phyloP scores from a whole-genome alignment of 768 basidiomycete species.

The Mycena pura region DNA sequence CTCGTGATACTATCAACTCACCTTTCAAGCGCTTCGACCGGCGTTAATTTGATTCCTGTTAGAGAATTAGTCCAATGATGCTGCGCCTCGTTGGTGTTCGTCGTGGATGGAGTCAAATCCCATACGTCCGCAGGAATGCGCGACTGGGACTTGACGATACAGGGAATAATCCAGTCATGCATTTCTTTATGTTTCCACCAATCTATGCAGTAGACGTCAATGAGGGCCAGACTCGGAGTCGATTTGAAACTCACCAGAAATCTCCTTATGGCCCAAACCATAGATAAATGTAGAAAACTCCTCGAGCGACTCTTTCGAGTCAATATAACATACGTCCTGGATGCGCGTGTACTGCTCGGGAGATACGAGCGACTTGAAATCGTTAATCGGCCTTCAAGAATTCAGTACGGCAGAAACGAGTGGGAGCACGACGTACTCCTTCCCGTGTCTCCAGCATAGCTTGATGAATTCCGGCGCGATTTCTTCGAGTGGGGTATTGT shows the following conservation, averaged over 20 bases:
- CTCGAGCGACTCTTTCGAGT: background rate
- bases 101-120: background rate
- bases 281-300: background rate
- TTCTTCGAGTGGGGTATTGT: background rate
- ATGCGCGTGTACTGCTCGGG: background rate
- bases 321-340: background rate
- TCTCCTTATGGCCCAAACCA: background rate
- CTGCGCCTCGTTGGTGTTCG: background rate
- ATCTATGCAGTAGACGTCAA: background rate
- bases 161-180: background rate
- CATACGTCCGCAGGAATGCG: background rate
- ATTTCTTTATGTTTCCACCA: background rate
- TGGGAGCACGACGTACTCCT: background rate
- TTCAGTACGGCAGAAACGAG: background rate
- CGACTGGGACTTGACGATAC: background rate
- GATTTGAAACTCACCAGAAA: background rate
- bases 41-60: background rate
- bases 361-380: background rate
- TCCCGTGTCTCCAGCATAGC: slow-evolving; percentile 7
- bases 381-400: background rate
- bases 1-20: no score
- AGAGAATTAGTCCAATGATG: background rate
- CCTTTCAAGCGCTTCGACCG: background rate
- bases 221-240: background rate
- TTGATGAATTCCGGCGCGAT: background rate